Evolutionary conservation across 2,329 filamentous ascomycete species (phyloP).

Genomic region (Aureobasidium lini): DNA sequence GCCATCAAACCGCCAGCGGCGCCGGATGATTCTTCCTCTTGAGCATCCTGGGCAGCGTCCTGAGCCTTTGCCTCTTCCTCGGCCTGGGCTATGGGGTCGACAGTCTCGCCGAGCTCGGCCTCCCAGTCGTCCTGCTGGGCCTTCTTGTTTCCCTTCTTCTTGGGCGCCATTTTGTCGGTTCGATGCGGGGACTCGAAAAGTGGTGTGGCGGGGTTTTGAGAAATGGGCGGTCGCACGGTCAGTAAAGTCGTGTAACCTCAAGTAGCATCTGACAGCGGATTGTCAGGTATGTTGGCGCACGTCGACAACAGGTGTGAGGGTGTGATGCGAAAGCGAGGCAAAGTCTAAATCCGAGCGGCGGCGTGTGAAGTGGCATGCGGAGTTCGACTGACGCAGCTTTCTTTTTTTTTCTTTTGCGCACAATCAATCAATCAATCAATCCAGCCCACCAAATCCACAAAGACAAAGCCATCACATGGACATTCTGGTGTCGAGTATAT

Average conservation of each 20-base stretch:
- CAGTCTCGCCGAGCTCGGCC: constrained; percentile 74
- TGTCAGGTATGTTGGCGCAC: not conserved
- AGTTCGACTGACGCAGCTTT: not conserved
- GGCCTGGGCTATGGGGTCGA: constrained; percentile 52
- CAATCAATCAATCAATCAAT: too few relatives aligned
- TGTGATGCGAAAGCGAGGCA: constrained; percentile 2
- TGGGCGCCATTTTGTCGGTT: constrained; percentile 65
- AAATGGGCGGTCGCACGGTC: constrained; percentile 6
- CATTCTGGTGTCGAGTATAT: not conserved
- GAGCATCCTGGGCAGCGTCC: constrained; percentile 40
- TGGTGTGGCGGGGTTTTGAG: not conserved
- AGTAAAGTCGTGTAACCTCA: constrained; percentile 9
- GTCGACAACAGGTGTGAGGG: not conserved
- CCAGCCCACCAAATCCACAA: not conserved
- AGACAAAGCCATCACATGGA: not conserved
- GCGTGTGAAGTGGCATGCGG: not conserved
- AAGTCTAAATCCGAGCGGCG: not conserved
- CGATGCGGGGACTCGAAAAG: not conserved
- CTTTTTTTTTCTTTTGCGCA: not conserved
- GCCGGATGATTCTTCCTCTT: constrained; percentile 44
- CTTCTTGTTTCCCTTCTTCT: constrained; percentile 89
- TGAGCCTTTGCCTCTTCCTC: constrained; percentile 36
- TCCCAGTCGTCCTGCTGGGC: constrained; percentile 89
- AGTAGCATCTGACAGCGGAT: constrained; percentile 1
- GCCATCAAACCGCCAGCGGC: constrained; percentile 42